Conservation (phyloP, 2,329 filamentous ascomycete species). For the Fusarium pseudoanthophilum region DNA sequence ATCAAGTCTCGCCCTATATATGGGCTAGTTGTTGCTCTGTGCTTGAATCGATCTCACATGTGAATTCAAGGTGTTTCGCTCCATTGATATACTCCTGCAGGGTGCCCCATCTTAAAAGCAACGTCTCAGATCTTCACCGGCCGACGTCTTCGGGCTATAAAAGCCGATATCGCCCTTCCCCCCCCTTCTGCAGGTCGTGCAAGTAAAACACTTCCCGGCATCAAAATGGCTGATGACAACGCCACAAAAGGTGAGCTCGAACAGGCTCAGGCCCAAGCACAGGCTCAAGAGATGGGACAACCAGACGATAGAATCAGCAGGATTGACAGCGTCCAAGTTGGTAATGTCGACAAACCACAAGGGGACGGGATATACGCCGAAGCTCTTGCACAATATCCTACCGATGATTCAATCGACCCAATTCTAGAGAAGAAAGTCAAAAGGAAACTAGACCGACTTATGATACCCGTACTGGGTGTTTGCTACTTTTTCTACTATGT, state of each 20-base stretch:
- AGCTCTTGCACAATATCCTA: constrained; percentile 51
- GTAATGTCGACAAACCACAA: constrained; percentile 12
- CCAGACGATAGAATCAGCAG: constrained; percentile 1
- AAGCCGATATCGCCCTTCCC: not conserved
- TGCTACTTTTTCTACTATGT: constrained; percentile 57
- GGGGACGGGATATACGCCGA: constrained; percentile 48
- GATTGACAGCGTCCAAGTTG: not conserved
- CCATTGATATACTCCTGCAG: not conserved
- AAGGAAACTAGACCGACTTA: constrained; percentile 53
- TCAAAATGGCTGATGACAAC: not conserved
- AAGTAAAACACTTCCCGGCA: not conserved
- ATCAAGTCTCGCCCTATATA: not conserved
- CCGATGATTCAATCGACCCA: constrained; percentile 51
- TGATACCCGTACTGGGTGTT: constrained; percentile 52
- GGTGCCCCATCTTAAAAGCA: not conserved
- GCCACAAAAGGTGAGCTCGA: not conserved
- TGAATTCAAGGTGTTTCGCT: not conserved
- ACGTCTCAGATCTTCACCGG: not conserved
- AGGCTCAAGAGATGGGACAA: constrained; percentile 1
- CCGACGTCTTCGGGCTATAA: not conserved
- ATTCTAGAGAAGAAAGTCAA: constrained; percentile 48
- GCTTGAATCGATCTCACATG: not conserved
- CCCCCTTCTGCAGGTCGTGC: not conserved
- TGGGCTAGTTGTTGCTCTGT: not conserved
- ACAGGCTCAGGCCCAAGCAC: constrained; percentile 1